These are phyloP conservation scores for Casaregolazyma lundiana DNA, from an alignment of 1,139 yeast species.

Conservation along the genomic window DNA sequence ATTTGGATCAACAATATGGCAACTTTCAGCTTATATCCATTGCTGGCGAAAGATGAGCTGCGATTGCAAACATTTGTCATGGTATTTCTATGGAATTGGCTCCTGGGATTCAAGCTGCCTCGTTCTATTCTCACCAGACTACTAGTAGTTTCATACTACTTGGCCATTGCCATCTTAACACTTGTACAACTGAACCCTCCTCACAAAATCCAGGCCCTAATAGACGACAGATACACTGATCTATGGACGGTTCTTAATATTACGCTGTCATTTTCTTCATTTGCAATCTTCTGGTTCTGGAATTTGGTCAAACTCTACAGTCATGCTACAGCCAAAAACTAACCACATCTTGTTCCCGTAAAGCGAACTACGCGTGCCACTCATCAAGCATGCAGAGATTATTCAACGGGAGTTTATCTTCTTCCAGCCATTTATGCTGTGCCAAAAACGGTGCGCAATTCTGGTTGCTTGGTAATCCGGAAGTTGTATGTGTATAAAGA, in stretches of 20 bases:
- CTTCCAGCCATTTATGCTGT: conserved; percentile 35
- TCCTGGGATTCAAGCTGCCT: conserved; percentile 50
- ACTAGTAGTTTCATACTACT: conserved; percentile 56
- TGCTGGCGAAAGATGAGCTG: conserved; percentile 71
- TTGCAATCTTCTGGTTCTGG: conserved; percentile 76
- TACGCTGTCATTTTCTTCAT: conserved; percentile 68
- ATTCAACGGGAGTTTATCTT: conserved; percentile 26
- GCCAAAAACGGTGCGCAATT: conserved; percentile 22
- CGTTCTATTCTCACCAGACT: conserved; percentile 50
- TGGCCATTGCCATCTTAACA: conserved; percentile 50
- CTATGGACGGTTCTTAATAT: conserved; percentile 79
- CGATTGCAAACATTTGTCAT: conserved; percentile 64
- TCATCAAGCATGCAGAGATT: conserved; percentile 19
- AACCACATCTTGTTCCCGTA: conserved; percentile 25
- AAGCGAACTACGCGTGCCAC: conserved; percentile 26
- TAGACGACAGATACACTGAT: conserved; percentile 56
- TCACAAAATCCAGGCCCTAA: conserved; percentile 2
- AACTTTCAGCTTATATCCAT: conserved; percentile 81
- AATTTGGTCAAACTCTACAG: conserved; percentile 46
- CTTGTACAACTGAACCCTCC: conserved; percentile 42
- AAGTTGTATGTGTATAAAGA: conserved; percentile 18
- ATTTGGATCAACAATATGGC: conserved; percentile 88
- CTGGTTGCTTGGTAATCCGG: conserved; percentile 31
- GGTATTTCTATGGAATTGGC: conserved; percentile 72
- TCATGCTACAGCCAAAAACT: conserved; percentile 8